phyloP scores from a whole-genome alignment of 108 stramenopile genomes.

The Conticribra weissflogii region DNA sequence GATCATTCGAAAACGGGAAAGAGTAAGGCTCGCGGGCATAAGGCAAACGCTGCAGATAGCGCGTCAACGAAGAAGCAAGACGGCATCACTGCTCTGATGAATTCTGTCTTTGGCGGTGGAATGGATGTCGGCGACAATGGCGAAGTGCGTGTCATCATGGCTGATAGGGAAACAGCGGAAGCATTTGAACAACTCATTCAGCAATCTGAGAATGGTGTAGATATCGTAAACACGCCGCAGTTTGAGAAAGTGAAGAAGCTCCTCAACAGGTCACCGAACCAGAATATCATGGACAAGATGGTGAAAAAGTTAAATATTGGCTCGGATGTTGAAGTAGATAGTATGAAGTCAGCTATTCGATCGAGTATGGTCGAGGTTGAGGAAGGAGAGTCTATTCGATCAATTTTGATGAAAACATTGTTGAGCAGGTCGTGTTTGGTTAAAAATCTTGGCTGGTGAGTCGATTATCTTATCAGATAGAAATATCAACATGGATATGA shows the following conservation, averaged over 20 bases:
- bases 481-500: too few species aligned
- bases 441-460: constrained; percentile 52
- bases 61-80: too few species aligned
- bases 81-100: constrained; percentile 9
- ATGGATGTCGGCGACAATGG: not conserved
- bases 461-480: not conserved
- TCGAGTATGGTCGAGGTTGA: constrained; percentile 19
- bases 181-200: constrained; percentile 13
- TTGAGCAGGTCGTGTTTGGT: constrained; percentile 33
- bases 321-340: not conserved
- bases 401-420: constrained; percentile 53
- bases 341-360: not conserved
- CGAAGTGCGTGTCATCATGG: constrained; percentile 10
- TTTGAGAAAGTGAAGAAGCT: not conserved
- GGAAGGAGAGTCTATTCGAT: constrained; percentile 59
- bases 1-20: too few species aligned
- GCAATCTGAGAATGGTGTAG: not conserved
- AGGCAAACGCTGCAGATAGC: not conserved
- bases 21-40: too few species aligned
- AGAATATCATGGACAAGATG: not conserved
- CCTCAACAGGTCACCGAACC: not conserved
- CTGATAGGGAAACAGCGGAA: constrained; percentile 3
- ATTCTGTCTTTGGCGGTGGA: constrained; percentile 22
- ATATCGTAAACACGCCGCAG: not conserved
- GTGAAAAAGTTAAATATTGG: constrained; percentile 1